A percentile compares a stretch with the other conserved stretches of the same genome.
Conservation (phyloP, 2,329 filamentous ascomycete genomes). For the Colletotrichum tabaci region DNA sequence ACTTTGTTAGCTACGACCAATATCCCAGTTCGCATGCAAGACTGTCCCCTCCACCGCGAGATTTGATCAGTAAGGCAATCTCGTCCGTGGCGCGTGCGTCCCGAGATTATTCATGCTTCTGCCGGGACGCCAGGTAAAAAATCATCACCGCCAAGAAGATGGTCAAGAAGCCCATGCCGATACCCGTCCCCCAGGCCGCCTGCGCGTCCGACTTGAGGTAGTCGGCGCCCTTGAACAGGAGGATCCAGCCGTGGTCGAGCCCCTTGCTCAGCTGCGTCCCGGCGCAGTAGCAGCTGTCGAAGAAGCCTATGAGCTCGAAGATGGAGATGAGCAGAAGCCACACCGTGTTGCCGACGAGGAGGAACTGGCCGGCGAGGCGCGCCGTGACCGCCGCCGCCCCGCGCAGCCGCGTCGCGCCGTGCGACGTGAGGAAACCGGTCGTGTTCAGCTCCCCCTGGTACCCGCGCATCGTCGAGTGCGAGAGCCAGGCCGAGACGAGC, state of each 20-base stretch:
- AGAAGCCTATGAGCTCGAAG: conserved; percentile 45
- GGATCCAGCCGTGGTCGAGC: conserved; percentile 34
- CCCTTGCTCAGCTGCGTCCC: conserved; percentile 36
- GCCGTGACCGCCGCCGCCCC: conserved; percentile 43
- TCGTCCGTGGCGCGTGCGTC: not conserved
- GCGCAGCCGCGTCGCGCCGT: conserved; percentile 20
- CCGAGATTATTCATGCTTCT: not conserved
- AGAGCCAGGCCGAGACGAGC: conserved; percentile 32
- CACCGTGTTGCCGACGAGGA: conserved; percentile 38
- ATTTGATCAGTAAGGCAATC: too few species aligned
- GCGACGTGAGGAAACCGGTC: too few species aligned
- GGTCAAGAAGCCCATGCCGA: conserved; percentile 12
- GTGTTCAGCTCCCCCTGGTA: not conserved
- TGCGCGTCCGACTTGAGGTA: conserved; percentile 4
- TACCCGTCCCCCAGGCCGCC: conserved; percentile 4
- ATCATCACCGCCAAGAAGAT: not conserved
- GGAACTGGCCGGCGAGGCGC: conserved; percentile 35
- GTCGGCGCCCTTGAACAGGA: conserved; percentile 40
- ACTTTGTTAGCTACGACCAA: too few species aligned
- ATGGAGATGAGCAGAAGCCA: conserved; percentile 44
- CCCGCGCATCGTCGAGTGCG: conserved; percentile 3
- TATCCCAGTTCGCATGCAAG: too few species aligned
- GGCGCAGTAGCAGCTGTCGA: conserved; percentile 46
- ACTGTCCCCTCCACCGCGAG: too few species aligned
- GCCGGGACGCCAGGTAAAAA: not conserved